Evolutionary conservation across 2,329 filamentous ascomycete species (phyloP), one percentile per base, ranked within the genome.

Genomic region (Phialocephala subalpina): DNA sequence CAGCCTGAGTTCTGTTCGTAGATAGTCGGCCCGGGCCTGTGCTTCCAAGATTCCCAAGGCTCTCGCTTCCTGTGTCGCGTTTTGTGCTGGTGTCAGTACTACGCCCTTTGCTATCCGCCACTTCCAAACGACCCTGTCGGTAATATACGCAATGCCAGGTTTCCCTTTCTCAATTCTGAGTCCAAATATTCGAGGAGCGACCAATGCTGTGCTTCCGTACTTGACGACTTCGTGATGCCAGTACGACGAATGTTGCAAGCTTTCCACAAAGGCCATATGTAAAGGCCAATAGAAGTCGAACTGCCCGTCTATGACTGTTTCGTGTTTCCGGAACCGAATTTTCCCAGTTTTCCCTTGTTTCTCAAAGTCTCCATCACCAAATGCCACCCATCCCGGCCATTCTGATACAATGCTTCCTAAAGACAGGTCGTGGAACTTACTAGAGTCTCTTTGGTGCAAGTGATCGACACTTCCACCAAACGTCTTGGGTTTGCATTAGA

Each of bases 11-110:
- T 42, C 16, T n/a, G 40, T 18, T 16, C 40, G 16, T n/a, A 42
- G 14, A n/a, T 18, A 6, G 18, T 42, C 40, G 2, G 40, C 16
- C 18, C n/a, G 16, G 2, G n/a, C 6, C n/a, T 42, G 40, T 42
- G 40, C 40, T 3, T 16, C 14, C 6, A 42, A 18, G 16, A 42
- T 42, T 6, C 16, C 16, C 14, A 42, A 42, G 7, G 16, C 3
- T 18, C 40, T 42, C n/a, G 8, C 40, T 18, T 42, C 40, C n/a
- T 53, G n/a, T 14, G 47, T 20, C 2, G 0, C 91, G 78, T 20
- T 84, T 78, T 0, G 82, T 83, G 75, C 86, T 84, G 73, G 91
- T 81, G 7, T 33, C 29, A 33, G 29, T 4, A 33, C 29, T 33
- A 33, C 4, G 9, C 29, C 29, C 29, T 33, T 4, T 9, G 4